Base-by-base conservation (phyloP, 1,139 yeast species). In the Lodderomyces orthopsilosis region DNA sequence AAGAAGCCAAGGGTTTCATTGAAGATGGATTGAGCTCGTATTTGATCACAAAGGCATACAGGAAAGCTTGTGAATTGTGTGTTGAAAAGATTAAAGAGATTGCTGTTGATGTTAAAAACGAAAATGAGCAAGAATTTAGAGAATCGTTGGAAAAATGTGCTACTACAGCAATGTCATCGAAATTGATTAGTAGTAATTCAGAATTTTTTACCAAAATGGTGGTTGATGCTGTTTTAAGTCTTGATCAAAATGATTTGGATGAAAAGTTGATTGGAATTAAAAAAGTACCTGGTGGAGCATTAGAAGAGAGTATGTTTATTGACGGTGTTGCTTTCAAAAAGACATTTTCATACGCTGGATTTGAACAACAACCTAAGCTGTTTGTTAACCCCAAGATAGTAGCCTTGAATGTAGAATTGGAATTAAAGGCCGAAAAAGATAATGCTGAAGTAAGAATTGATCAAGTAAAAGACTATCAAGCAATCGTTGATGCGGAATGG, bases 401-500 rank as follows among this genome's bases (percentile, higher is more conserved):
- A 46, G 82, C 84, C 55, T 75, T 93, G 58, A 93, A 94, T 61
- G 93, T 94, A 33, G 99, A 93, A 64, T 75, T 93, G 53, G 99
- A 93, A 69, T 79, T 93, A 60, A 93, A 93, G 70, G 98, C 98
- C 1, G 99, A 93, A 68, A 91, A 89, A 70, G 99, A 93, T 65
- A 93, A 93, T 62, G 99, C 99, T n/a, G 99, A 93, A 71, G 98
- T 93, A 26, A 81, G 98, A 56, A 95, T 93, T 42, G 95, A 89
- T 57, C 86, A 90, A 61, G 98, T 93, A 42, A 79, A 82, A 48
- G 97, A 93, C 57, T 93, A 94, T 67, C 98, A 93, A 69, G 91
- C 86, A 33, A 85, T 93, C 46, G 99, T 93, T 32, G 98, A 93
- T 66, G 98, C 99, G 21, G 99, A 93, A 67, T 93, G 98, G 98